Evolutionary conservation across 192 early-diverging fungal genomes (phyloP), one percentile per base, ranked within the genome.

Genomic region (Paraglomus brasilianum): DNA sequence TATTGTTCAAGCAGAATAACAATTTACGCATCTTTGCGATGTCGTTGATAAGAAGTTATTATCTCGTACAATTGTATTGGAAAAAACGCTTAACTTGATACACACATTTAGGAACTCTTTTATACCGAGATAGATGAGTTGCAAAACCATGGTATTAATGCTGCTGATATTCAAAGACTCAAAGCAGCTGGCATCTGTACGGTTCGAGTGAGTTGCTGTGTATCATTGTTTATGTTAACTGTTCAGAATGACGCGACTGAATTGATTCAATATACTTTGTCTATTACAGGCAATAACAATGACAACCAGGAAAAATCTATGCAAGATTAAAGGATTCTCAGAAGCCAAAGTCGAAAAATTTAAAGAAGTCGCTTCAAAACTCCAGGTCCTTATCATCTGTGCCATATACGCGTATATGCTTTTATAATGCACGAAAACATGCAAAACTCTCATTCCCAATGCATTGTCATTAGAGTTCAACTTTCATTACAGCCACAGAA

Each of bases 321-420:
- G 78, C 52, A 87, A 86, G 40, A 88, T 92, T 77, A 93, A 93
- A 74, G 92, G 92, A 2, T 77, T 94, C 41, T 91, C 89, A 39
- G 92, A 94, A 70, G 81, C 83, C 36, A 94, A 93, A 64, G 86
- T 93, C 11, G 92, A 94, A 41, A 94, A 94, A 72, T 86, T 94
- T 71, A 93, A 92, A 75, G 92, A 93, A 45, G 89, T 88, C 19
- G 89, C 89, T 9, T 47, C 70, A 7, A 91, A 91, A 69, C 82
- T 88, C 13, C 70, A 85, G 24, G 81, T 72, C 73, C 57, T 14
- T 14, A 60, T 38, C 19, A 22, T 64, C 38, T 15, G 17, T 19
- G 3, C 44, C 22, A 17, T 66, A 56, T 65, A 21, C 46, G 17
- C 17, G 17, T 38, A 39, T 47, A 19, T 4, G 52, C 21, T 13